Evolutionary conservation across 441 rosid genomes (phyloP).

Genomic region (Adansonia grandidieri): DNA sequence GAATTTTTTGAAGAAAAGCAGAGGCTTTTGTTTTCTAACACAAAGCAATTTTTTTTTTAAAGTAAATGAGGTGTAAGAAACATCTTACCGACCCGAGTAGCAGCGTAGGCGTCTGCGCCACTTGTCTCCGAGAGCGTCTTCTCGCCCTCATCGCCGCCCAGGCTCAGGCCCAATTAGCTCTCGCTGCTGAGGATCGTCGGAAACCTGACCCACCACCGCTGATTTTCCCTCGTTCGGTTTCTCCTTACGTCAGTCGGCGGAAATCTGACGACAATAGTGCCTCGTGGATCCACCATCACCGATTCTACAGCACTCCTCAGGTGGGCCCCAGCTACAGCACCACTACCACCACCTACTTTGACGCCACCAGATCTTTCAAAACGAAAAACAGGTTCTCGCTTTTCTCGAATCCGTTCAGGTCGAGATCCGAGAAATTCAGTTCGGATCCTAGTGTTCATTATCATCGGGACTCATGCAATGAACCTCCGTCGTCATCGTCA

Average conservation of each 20-base stretch:
- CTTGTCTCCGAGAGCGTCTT: slow-evolving; percentile 91
- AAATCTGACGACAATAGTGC: slow-evolving; percentile 47
- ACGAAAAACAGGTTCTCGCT: slow-evolving; percentile 45
- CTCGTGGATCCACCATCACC: slow-evolving; percentile 28
- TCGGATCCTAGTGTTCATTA: slow-evolving; percentile 41
- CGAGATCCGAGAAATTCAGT: slow-evolving; percentile 63
- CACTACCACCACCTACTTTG: slow-evolving; percentile 31
- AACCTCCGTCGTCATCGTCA: slow-evolving; percentile 43
- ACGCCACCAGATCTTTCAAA: slow-evolving; percentile 26
- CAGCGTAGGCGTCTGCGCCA: slow-evolving; percentile 81
- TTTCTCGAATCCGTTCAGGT: slow-evolving; percentile 55
- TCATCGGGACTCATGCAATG: slow-evolving; percentile 38
- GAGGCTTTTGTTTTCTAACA: background rate
- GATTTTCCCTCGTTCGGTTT: slow-evolving; percentile 81
- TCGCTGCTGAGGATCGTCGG: slow-evolving; percentile 33
- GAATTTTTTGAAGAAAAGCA: background rate
- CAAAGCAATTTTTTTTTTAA: background rate
- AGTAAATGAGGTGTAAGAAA: slow-evolving; percentile 78
- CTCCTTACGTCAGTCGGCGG: slow-evolving; percentile 72
- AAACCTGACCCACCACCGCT: slow-evolving; percentile 48
- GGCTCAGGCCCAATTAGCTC: slow-evolving; percentile 40
- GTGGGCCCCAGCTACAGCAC: slow-evolving; percentile 45
- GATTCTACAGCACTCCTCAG: slow-evolving; percentile 69
- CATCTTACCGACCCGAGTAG: slow-evolving; percentile 70
- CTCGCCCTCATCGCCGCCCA: slow-evolving; percentile 59